These are phyloP conservation scores for Helicocarpus griseus DNA, from an alignment of 2,329 filamentous ascomycete genomes.

Conservation along the genomic window DNA sequence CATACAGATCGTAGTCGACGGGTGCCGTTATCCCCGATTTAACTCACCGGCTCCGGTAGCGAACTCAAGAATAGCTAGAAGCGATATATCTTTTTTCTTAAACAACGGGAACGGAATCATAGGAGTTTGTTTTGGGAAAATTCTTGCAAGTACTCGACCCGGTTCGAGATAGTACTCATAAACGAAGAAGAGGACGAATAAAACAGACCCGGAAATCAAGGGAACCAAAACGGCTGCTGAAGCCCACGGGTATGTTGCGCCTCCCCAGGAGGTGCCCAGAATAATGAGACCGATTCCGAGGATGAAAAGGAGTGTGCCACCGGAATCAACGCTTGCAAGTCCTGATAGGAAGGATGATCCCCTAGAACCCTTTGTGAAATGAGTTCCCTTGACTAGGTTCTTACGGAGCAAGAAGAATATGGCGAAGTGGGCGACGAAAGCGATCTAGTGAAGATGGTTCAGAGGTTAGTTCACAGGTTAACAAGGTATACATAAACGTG, in stretches of 20 bases:
- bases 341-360: conserved; percentile 34
- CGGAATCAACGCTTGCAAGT: conserved; percentile 46
- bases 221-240: conserved; percentile 42
- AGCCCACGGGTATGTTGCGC: conserved; percentile 44
- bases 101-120: conserved; percentile 58
- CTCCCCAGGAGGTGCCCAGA: conserved; percentile 48
- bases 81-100: conserved; percentile 45
- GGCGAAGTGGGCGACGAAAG: conserved; percentile 41
- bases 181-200: conserved; percentile 36
- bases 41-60: conserved; percentile 44
- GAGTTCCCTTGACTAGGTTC: conserved; percentile 46
- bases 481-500: not conserved
- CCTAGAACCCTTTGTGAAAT: conserved; percentile 27
- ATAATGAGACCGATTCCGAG: conserved; percentile 46
- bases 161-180: conserved; percentile 49
- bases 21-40: not conserved
- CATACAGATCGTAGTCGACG: not conserved
- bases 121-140: conserved; percentile 46
- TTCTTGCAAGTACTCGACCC: conserved; percentile 35
- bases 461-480: not conserved
- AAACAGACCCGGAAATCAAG: conserved; percentile 37
- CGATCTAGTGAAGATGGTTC: conserved; percentile 25
- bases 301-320: conserved; percentile 49
- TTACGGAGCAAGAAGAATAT: conserved; percentile 49
- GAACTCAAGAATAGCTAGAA: conserved; percentile 56